Percentiles rank a stretch among this genome's conserved stretches.
These are phyloP conservation scores for Singerocomus inundabilis DNA, from an alignment of 1,284 basidiomycete species.

Conservation along the genomic window DNA sequence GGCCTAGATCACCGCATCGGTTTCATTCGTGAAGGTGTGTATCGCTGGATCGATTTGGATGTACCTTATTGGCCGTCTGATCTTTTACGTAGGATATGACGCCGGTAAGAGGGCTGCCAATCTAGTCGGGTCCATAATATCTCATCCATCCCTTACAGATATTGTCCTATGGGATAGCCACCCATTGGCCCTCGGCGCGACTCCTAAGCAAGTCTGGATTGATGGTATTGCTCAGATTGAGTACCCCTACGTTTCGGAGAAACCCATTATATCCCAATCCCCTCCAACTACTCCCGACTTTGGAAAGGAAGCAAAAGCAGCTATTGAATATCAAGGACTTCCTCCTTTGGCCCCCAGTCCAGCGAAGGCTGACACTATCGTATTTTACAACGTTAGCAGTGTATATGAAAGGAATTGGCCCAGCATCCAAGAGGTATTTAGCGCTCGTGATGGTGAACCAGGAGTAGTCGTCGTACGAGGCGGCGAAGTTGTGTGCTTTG, in stretches of 20 bases:
- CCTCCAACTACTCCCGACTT: constrained; percentile 60
- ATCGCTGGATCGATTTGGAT: constrained; percentile 20
- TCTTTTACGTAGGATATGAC: constrained; percentile 41
- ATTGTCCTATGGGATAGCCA: constrained; percentile 73
- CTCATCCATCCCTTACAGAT: constrained; percentile 33
- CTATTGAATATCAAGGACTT: constrained; percentile 64
- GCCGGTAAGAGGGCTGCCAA: constrained; percentile 36
- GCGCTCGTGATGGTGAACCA: constrained; percentile 16
- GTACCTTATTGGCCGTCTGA: neutral
- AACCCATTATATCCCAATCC: constrained; percentile 47
- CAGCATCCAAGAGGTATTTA: constrained; percentile 23
- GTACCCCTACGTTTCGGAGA: constrained; percentile 41
- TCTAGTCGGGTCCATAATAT: neutral
- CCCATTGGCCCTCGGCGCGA: constrained; percentile 72
- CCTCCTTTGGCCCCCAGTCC: constrained; percentile 53
- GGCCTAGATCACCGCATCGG: constrained; percentile 85
- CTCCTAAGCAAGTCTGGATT: constrained; percentile 72
- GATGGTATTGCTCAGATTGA: constrained; percentile 66
- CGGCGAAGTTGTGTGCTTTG: constrained; percentile 45
- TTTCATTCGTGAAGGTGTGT: constrained; percentile 57
- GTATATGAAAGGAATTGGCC: constrained; percentile 41
- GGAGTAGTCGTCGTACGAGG: constrained; percentile 41
- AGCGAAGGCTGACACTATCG: constrained; percentile 39
- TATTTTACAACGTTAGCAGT: constrained; percentile 59
- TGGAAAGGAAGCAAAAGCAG: constrained; percentile 49